Base-by-base conservation (phyloP, 2,329 filamentous ascomycete genomes). In the Colletotrichum sp. region DNA sequence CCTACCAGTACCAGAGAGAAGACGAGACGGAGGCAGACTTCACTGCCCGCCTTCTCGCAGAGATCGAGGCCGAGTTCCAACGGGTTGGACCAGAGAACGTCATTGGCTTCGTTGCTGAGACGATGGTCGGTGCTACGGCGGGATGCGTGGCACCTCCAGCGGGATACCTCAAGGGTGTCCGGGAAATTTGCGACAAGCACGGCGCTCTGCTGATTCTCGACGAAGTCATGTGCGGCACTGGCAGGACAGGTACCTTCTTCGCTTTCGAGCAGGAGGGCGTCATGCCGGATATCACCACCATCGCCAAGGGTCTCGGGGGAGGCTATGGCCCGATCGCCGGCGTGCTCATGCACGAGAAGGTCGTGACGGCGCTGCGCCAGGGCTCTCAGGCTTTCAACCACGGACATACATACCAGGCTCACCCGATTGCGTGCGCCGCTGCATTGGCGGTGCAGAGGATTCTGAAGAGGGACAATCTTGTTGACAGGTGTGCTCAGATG, bases 161-260 rank as follows among this genome's bases (percentile, higher is more conserved):
- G 2, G 90, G 90, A 0, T 94, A 93, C 70, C 88, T 92, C 77
- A 80, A 85, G n/a, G 89, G 88, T 10, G 85, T 92, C 75, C 86
- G 88, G 68, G 80, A 82, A 0, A 85, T 94, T 0, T 93, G 92
- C 80, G 85, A 89, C 26, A 88, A 87, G 71, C 84, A 92, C 72
- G 89, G 89, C 3, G 88, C 89, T 0, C 85, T 93, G 3, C 84
- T 92, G 7, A 86, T 91, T n/a, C 77, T 91, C 0, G 90, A 92
- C 71, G 89, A 92, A 81, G 89, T 95, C 75, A 95, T 95, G 93
- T 93, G 90, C 66, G 93, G 93, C 12, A 90, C 91, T 83, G 92
- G 92, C 5, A 88, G 92, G 5, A 89, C 88, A 0, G 92, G 92
- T 0, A 90, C 87, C 8, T 83, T 94, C 78, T 90, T 94, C 82